Evolutionary conservation across 257 asterid genomes (phyloP).

Genomic region (Capsicum chinense): DNA sequence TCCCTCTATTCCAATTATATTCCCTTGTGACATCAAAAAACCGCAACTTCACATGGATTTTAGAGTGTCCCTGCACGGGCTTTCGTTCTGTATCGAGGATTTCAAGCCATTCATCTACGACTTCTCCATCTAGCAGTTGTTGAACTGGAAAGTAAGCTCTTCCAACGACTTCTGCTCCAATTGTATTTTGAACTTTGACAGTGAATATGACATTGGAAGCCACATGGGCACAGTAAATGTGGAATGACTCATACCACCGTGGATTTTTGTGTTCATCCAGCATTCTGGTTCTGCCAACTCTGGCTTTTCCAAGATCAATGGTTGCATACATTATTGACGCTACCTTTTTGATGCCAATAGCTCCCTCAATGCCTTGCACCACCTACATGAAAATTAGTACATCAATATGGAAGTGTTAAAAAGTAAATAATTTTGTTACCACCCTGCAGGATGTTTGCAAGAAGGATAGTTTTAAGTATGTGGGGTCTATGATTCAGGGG

Average conservation of each 20-base stretch:
- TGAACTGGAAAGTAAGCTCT: constrained; percentile 49
- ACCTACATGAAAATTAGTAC: constrained; percentile 35
- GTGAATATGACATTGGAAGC: constrained; percentile 42
- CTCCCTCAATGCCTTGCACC: constrained; percentile 53
- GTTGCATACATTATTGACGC: constrained; percentile 63
- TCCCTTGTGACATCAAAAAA: constrained; percentile 39
- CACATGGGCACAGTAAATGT: constrained; percentile 50
- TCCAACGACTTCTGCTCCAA: constrained; percentile 49
- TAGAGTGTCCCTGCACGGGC: constrained; percentile 42
- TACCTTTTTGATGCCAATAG: constrained; percentile 44
- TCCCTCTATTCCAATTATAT: constrained; percentile 41
- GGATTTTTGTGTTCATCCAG: constrained; percentile 35
- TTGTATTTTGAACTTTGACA: constrained; percentile 39
- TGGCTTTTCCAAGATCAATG: constrained; percentile 58
- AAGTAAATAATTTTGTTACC: neutral
- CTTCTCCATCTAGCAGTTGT: constrained; percentile 37
- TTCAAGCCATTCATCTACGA: constrained; percentile 44
- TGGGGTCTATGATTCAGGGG: no score
- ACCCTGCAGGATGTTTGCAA: no score
- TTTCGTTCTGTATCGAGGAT: constrained; percentile 37
- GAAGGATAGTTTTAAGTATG: no score
- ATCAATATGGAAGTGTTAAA: neutral
- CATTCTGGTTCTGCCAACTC: constrained; percentile 59
- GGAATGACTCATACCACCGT: constrained; percentile 51
- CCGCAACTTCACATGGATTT: constrained; percentile 44